These are phyloP conservation scores for Boletellus ananiceps DNA, from an alignment of 768 basidiomycete genomes.

Conservation along the genomic window DNA sequence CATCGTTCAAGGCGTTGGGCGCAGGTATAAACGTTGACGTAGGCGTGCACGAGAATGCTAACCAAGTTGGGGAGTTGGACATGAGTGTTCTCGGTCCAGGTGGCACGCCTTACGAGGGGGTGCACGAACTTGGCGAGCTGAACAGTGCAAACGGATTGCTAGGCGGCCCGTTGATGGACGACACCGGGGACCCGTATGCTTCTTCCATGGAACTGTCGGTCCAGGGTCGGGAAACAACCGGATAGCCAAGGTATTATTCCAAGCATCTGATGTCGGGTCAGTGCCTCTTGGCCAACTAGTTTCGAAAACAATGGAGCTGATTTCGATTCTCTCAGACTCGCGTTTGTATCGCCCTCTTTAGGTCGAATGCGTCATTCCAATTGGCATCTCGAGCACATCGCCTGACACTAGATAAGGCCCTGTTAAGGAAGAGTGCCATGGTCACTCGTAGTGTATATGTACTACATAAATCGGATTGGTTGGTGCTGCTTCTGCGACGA, in stretches of 20 bases:
- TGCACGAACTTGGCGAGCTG: conserved; percentile 54
- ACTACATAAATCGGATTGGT: neutral
- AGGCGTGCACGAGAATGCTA: conserved; percentile 31
- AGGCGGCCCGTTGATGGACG: conserved; percentile 58
- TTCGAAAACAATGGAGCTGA: conserved; percentile 3
- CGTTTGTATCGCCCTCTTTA: neutral
- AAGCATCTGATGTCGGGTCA: conserved; percentile 5
- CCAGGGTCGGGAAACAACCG: conserved; percentile 9
- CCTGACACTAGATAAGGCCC: too few relatives aligned
- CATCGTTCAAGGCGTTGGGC: conserved; percentile 54
- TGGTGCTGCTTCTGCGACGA: neutral
- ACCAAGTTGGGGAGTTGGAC: conserved; percentile 48
- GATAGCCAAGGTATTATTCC: neutral
- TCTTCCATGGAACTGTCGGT: conserved; percentile 18
- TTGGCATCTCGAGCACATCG: too few relatives aligned
- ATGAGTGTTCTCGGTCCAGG: conserved; percentile 64
- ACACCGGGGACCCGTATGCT: conserved; percentile 57
- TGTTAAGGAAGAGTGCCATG: neutral
- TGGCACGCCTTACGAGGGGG: conserved; percentile 51
- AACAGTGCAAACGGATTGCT: conserved; percentile 49
- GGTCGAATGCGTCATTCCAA: neutral
- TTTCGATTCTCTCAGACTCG: neutral
- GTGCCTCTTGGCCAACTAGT: neutral
- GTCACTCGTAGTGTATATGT: neutral
- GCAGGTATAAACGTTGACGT: conserved; percentile 41